Evolutionary conservation across 2,329 filamentous ascomycete genomes (phyloP).

Genomic region (Claviceps humidiphila): DNA sequence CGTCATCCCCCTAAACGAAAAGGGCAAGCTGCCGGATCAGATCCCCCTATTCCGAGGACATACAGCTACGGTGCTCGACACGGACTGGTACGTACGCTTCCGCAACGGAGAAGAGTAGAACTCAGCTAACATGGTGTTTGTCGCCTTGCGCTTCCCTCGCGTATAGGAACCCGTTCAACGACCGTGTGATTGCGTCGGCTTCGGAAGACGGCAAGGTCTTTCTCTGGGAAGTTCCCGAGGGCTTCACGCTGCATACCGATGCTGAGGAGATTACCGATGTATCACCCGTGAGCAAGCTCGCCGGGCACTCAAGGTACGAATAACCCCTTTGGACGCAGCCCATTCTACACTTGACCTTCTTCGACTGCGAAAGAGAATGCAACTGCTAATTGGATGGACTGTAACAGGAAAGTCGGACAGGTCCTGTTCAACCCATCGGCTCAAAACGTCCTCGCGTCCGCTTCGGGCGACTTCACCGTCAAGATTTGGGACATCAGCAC

Average conservation of each 20-base stretch:
- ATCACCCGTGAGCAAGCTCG: conserved; percentile 64
- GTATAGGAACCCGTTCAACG: conserved; percentile 85
- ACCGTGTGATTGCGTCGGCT: conserved; percentile 79
- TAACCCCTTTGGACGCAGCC: not conserved
- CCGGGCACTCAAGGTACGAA: conserved; percentile 67
- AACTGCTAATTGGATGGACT: not conserved
- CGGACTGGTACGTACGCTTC: conserved; percentile 58
- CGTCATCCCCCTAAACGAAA: conserved; percentile 82
- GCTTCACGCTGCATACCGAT: conserved; percentile 75
- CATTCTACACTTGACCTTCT: not conserved
- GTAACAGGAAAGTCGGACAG: conserved; percentile 79
- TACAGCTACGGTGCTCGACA: conserved; percentile 89
- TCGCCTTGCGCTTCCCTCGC: not conserved
- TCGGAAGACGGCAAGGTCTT: conserved; percentile 97
- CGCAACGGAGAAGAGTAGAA: not conserved
- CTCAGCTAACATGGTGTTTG: not conserved
- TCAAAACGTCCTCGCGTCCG: conserved; percentile 87
- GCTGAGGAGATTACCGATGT: conserved; percentile 75
- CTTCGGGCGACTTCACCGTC: conserved; percentile 86
- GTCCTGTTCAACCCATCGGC: conserved; percentile 96
- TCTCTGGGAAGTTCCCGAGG: conserved; percentile 85
- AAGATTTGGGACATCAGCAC: conserved; percentile 92
- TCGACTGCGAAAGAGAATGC: not conserved
- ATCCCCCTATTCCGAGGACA: conserved; percentile 94
- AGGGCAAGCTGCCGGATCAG: conserved; percentile 79